Percentiles rank a stretch among this genome's conserved stretches.
These are phyloP conservation scores for Aspergillus nanangensis DNA, from an alignment of 495 filamentous ascomycete species.

Conservation along the genomic window DNA sequence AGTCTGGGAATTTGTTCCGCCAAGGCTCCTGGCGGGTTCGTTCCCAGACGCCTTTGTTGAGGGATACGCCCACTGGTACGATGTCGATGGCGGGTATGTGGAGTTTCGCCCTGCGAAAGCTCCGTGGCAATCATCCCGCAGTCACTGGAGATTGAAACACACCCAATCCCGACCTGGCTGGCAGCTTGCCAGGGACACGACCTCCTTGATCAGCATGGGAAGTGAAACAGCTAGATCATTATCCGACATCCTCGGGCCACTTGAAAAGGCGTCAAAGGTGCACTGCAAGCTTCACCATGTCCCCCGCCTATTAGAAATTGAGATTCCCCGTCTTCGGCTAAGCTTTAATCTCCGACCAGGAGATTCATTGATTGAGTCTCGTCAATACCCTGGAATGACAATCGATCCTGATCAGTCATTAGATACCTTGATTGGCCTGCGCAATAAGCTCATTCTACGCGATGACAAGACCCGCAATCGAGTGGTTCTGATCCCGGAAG, in stretches of 20 bases:
- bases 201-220: constrained; percentile 25
- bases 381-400: constrained; percentile 50
- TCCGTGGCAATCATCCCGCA: constrained; percentile 35
- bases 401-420: constrained; percentile 49
- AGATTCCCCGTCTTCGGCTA: constrained; percentile 46
- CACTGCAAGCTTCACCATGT: constrained; percentile 21
- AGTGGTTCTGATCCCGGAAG: constrained; percentile 50
- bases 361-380: constrained; percentile 32
- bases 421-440: constrained; percentile 49
- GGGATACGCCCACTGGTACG: constrained; percentile 55
- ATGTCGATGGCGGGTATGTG: constrained; percentile 33
- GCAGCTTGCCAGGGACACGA: constrained; percentile 8
- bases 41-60: constrained; percentile 46
- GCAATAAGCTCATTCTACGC: constrained; percentile 47
- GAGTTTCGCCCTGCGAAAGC: constrained; percentile 44
- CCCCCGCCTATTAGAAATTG: constrained; percentile 24
- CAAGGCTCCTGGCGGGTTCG: constrained; percentile 25
- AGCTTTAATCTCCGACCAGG: constrained; percentile 39
- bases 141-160: constrained; percentile 24
- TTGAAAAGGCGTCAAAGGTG: constrained; percentile 27
- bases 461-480: constrained; percentile 19
- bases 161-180: neutral
- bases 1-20: constrained; percentile 43
- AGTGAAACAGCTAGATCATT: constrained; percentile 26
- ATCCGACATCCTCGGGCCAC: constrained; percentile 23